A percentile compares a stretch with the other conserved stretches of the same genome.
phyloP scores from a whole-genome alignment of 768 basidiomycete genomes.

The Amylocystis lapponica region DNA sequence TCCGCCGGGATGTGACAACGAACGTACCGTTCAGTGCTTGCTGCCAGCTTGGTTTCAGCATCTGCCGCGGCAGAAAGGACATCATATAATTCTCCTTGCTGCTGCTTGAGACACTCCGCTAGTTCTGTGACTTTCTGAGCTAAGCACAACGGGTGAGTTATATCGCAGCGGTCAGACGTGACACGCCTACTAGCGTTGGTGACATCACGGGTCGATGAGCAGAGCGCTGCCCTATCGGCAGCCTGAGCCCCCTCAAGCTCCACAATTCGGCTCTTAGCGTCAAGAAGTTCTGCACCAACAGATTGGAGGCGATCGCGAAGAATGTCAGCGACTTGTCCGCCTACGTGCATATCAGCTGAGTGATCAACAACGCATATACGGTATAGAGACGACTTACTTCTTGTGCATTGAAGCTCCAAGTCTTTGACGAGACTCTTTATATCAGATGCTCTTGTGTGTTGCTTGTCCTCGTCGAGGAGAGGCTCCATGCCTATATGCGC shows the following conservation, averaged over 20 bases:
- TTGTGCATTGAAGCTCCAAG: conserved; percentile 16
- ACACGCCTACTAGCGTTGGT: conserved; percentile 6
- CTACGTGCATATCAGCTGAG: conserved; percentile 16
- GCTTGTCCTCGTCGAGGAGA: conserved; percentile 14
- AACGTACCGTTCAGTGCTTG: conserved; percentile 10
- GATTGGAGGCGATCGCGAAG: conserved; percentile 40
- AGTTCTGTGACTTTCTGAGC: conserved; percentile 10
- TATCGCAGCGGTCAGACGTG: not conserved
- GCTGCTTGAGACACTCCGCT: conserved; percentile 10
- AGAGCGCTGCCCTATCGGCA: conserved; percentile 14
- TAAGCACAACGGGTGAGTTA: not conserved
- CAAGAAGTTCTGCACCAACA: conserved; percentile 37
- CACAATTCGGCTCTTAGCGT: conserved; percentile 31
- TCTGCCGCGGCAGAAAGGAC: conserved; percentile 13
- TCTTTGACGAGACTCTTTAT: conserved; percentile 11
- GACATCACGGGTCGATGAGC: conserved; percentile 3
- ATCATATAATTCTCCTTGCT: conserved; percentile 15
- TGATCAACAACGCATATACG: not conserved
- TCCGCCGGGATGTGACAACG: not conserved
- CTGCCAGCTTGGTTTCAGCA: conserved; percentile 8
- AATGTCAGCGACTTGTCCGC: conserved; percentile 44
- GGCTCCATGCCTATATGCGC: conserved; percentile 20
- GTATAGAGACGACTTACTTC: conserved; percentile 10
- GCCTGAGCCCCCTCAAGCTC: conserved; percentile 32
- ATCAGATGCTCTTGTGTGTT: conserved; percentile 8